Conservation (phyloP, 257 asterid genomes). For the Plectranthus barbatus region DNA sequence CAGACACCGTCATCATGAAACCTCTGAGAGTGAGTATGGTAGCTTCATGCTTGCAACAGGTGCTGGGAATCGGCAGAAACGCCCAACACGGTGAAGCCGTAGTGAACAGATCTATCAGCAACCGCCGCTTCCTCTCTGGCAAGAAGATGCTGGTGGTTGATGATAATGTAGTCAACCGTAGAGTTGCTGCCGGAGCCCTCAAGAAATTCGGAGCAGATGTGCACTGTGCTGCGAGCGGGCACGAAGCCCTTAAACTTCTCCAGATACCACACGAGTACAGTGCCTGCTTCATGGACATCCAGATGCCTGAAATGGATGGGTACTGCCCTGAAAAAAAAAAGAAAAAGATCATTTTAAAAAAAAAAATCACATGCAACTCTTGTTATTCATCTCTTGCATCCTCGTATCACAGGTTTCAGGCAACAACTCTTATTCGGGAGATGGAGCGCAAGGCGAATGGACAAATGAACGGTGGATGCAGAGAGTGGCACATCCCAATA, state of each 20-base stretch:
- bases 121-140: constrained; percentile 56
- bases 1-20: constrained; percentile 73
- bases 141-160: constrained; percentile 86
- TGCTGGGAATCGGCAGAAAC: constrained; percentile 48
- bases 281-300: constrained; percentile 97
- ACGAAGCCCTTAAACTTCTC: constrained; percentile 66
- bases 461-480: constrained; percentile 21
- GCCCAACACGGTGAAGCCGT: constrained; percentile 29
- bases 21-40: constrained; percentile 86
- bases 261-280: constrained; percentile 71
- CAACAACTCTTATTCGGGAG: constrained; percentile 61
- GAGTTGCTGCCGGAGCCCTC: constrained; percentile 93
- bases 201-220: constrained; percentile 78
- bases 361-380: not conserved
- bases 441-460: constrained; percentile 55
- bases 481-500: constrained; percentile 66
- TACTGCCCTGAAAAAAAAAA: too few relatives aligned
- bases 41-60: constrained; percentile 82
- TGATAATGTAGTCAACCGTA: constrained; percentile 73
- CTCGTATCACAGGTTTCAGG: constrained; percentile 60
- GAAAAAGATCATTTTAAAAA: too few relatives aligned
- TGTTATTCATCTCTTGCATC: not conserved
- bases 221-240: constrained; percentile 81
- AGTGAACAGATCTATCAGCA: constrained; percentile 25
- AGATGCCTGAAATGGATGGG: constrained; percentile 99